Evolutionary conservation across 768 basidiomycete species (phyloP).

Genomic region (Clitopilus hobsonii): DNA sequence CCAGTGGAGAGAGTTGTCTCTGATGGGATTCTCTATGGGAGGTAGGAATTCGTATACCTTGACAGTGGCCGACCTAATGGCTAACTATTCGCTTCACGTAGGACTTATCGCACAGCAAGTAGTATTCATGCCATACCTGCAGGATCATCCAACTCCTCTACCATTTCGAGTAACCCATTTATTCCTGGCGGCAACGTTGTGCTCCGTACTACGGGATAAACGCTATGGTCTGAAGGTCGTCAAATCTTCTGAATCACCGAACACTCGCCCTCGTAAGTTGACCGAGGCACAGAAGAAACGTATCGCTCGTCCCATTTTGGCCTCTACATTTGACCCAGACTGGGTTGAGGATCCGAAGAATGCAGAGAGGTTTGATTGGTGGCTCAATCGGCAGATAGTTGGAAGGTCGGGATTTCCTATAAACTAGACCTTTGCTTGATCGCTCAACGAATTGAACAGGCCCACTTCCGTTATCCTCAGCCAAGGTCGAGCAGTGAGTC

Average conservation of each 20-base stretch:
- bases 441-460: not conserved
- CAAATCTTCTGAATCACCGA: no score
- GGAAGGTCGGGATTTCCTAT: no score
- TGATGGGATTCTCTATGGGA: constrained; percentile 52
- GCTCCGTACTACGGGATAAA: constrained; percentile 14
- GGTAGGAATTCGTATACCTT: constrained; percentile 22
- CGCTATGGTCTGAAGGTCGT: constrained; percentile 20
- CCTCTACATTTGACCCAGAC: constrained; percentile 25
- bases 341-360: constrained; percentile 28
- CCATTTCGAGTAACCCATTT: constrained; percentile 39
- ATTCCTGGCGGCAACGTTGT: constrained; percentile 30
- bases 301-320: constrained; percentile 21
- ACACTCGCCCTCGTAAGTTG: constrained; percentile 11
- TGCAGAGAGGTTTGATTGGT: constrained; percentile 17
- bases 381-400: constrained; percentile 17
- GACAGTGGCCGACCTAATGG: not conserved
- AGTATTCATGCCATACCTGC: constrained; percentile 37
- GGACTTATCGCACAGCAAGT: constrained; percentile 41
- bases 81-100: constrained; percentile 7
- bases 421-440: no score
- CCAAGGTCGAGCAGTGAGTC: constrained; percentile 27
- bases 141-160: constrained; percentile 26
- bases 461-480: constrained; percentile 17
- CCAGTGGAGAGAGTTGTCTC: constrained; percentile 34
- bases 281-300: constrained; percentile 26